These are phyloP conservation scores for Trametes elegans DNA, from an alignment of 768 basidiomycete genomes.

Conservation along the genomic window DNA sequence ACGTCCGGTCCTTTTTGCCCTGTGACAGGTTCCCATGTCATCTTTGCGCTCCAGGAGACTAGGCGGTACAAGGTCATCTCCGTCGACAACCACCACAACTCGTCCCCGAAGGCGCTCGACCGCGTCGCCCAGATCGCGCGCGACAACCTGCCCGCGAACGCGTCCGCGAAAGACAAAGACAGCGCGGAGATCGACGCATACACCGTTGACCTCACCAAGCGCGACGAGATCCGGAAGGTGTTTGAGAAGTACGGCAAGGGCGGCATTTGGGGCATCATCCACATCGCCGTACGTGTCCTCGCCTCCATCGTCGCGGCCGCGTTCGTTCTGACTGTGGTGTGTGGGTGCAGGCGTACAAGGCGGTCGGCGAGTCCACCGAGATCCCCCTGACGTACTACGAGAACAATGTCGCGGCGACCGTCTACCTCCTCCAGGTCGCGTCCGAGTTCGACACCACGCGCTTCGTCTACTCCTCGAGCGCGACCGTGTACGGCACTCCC, in stretches of 20 bases:
- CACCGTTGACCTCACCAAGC: slow-evolving; percentile 71
- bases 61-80: slow-evolving; percentile 90
- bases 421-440: slow-evolving; percentile 87
- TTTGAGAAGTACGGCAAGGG: slow-evolving; percentile 86
- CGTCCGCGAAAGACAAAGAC: slow-evolving; percentile 66
- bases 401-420: slow-evolving; percentile 90
- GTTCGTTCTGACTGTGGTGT: background rate
- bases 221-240: slow-evolving; percentile 68
- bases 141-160: slow-evolving; percentile 62
- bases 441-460: slow-evolving; percentile 77
- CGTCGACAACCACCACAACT: slow-evolving; percentile 95
- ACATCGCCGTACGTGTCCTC: slow-evolving; percentile 74
- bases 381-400: slow-evolving; percentile 90
- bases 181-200: slow-evolving; percentile 71
- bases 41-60: slow-evolving; percentile 81
- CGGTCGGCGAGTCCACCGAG: slow-evolving; percentile 95
- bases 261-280: slow-evolving; percentile 95
- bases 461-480: slow-evolving; percentile 96
- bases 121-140: slow-evolving; percentile 81
- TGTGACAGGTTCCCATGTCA: slow-evolving; percentile 91
- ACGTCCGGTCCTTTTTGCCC: slow-evolving; percentile 11
- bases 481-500: slow-evolving; percentile 96
- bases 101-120: slow-evolving; percentile 68
- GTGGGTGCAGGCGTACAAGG: slow-evolving; percentile 90
- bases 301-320: background rate